Conservation (phyloP, 1,284 basidiomycete genomes). For the Apiotrichum akiyoshidainum region DNA sequence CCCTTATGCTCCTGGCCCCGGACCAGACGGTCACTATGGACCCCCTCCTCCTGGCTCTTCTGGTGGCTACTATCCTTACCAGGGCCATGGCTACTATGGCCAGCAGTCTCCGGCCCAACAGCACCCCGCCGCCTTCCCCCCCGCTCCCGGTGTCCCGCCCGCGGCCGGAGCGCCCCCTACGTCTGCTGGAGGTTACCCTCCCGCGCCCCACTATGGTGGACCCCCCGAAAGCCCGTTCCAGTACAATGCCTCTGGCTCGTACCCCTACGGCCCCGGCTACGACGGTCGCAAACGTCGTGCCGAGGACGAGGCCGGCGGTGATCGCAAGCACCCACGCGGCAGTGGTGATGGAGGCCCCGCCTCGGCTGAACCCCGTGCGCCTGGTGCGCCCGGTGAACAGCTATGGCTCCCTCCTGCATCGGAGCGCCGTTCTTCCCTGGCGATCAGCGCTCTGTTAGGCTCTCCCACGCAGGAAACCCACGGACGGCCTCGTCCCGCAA, state of each 20-base stretch:
- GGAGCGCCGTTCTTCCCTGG: constrained; percentile 42
- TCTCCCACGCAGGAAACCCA: constrained; percentile 36
- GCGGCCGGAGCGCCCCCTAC: constrained; percentile 8
- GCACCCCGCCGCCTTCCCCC: constrained; percentile 13
- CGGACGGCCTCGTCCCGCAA: constrained; percentile 28
- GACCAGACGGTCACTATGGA: constrained; percentile 21
- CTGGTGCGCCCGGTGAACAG: constrained; percentile 24
- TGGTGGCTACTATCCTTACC: constrained; percentile 29
- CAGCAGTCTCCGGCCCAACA: constrained; percentile 22
- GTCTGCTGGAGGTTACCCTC: constrained; percentile 15
- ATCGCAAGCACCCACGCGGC: constrained; percentile 22
- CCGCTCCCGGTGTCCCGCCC: constrained; percentile 5
- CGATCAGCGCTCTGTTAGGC: constrained; percentile 45
- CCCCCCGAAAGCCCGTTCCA: constrained; percentile 45
- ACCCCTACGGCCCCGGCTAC: constrained; percentile 24
- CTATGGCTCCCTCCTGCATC: constrained; percentile 43
- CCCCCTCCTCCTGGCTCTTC: constrained; percentile 33
- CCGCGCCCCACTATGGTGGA: constrained; percentile 11
- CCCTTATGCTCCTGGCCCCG: constrained; percentile 20
- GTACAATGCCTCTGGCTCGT: constrained; percentile 38
- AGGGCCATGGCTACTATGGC: constrained; percentile 25
- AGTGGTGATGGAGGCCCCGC: constrained; percentile 8
- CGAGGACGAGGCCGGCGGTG: constrained; percentile 28
- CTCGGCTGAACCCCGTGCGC: constrained; percentile 10
- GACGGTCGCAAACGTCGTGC: constrained; percentile 38